Evolutionary conservation across 495 filamentous ascomycete genomes (phyloP).

Genomic region (Neurospora hispaniola): DNA sequence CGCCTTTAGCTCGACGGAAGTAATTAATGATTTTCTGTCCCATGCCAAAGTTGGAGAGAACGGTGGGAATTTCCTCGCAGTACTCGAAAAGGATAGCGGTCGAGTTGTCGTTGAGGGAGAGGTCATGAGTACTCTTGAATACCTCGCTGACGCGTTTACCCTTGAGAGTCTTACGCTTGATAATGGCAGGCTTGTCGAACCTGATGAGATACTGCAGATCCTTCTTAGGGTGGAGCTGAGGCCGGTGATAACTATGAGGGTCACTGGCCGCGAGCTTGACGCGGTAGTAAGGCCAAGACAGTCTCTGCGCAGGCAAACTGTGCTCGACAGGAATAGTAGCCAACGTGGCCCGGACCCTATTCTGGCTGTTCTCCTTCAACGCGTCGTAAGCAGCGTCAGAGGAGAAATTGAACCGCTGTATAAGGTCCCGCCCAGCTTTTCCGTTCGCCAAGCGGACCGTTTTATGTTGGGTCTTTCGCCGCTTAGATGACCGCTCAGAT

Average conservation of each 20-base stretch:
- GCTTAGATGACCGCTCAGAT: conserved; percentile 39
- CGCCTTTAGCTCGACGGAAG: conserved; percentile 75
- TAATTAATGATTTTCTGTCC: conserved; percentile 91
- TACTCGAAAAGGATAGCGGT: conserved; percentile 83
- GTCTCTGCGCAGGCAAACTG: conserved; percentile 74
- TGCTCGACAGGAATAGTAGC: conserved; percentile 83
- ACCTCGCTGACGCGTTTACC: conserved; percentile 64
- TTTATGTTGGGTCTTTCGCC: conserved; percentile 32
- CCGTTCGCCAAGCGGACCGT: conserved; percentile 46
- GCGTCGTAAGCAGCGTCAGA: conserved; percentile 93
- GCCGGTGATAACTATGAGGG: conserved; percentile 86
- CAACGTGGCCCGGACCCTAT: conserved; percentile 84
- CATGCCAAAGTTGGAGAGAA: conserved; percentile 95
- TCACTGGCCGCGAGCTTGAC: conserved; percentile 68
- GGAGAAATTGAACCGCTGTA: conserved; percentile 82
- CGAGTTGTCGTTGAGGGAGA: conserved; percentile 81
- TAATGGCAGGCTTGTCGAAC: conserved; percentile 49
- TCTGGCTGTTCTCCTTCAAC: conserved; percentile 92
- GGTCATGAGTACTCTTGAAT: conserved; percentile 62
- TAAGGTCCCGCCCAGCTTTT: conserved; percentile 48
- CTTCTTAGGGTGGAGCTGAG: conserved; percentile 48
- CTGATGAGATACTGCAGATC: conserved; percentile 39
- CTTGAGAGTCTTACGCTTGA: conserved; percentile 73
- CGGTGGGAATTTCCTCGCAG: conserved; percentile 83
- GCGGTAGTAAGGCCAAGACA: conserved; percentile 91